phyloP scores from a whole-genome alignment of 352 stramenopile genomes.

The Sclerospora graminicola region DNA sequence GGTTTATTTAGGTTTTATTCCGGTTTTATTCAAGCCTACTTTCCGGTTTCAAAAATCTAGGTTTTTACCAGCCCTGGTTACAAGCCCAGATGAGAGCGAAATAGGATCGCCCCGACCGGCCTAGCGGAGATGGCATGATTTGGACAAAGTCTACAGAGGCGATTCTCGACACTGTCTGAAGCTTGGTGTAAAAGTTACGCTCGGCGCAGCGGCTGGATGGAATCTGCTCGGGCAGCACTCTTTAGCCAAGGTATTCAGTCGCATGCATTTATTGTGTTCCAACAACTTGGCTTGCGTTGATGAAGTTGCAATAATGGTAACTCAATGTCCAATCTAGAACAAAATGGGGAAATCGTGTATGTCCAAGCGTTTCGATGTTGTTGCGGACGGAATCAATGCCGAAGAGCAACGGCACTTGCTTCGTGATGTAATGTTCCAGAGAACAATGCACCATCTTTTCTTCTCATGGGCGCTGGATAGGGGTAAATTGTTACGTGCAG shows the following conservation, averaged over 20 bases:
- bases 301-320: conserved; percentile 48
- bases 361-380: conserved; percentile 21
- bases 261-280: conserved; percentile 45
- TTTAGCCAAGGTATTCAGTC: conserved; percentile 35
- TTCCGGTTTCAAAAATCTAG: too few species aligned
- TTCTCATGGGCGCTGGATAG: conserved; percentile 40
- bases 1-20: too few species aligned
- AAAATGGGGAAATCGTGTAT: conserved; percentile 17
- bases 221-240: conserved; percentile 41
- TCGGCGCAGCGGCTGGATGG: too few species aligned
- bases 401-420: conserved; percentile 17
- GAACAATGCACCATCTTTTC: conserved; percentile 39
- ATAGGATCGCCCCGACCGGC: conserved; percentile 1
- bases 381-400: not conserved
- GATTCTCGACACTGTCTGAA: conserved; percentile 51
- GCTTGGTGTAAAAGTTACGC: conserved; percentile 44
- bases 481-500: conserved; percentile 28
- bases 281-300: conserved; percentile 32
- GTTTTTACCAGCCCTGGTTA: too few species aligned
- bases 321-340: conserved; percentile 18
- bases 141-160: conserved; percentile 41
- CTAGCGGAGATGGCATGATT: conserved; percentile 29
- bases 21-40: too few species aligned
- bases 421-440: conserved; percentile 29
- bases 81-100: conserved; percentile 11